Base-by-base conservation (phyloP, 345 rosid genomes). In the Zanthoxylum bungeanum region DNA sequence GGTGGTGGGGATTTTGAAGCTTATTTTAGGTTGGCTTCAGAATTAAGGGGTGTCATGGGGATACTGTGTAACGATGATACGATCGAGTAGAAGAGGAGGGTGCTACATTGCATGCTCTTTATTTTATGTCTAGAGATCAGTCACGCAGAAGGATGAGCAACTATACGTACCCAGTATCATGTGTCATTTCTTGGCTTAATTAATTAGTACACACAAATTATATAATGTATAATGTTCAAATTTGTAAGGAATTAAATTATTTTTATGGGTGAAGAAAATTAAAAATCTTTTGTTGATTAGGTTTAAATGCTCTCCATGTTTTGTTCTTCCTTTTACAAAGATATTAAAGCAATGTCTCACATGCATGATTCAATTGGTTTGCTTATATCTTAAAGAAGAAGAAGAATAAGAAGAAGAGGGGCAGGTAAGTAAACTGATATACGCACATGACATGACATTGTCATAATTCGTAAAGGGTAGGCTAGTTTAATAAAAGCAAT, bases 11-110 rank as follows among this genome's bases (percentile, higher is more conserved):
- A n/a, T n/a, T 68, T 70, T 70, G 83, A 82, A 82, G 83, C 83
- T 80, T 55, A 73, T 82, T 78, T 85, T 80, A 80, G 84, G 73
- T 60, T 80, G 81, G 86, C 86, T 85, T 84, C 84, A 75, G 39
- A n/a, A n/a, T n/a, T n/a, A 61, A 14, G 24, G 49, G 60, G 70
- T 66, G 71, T 56, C 52, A 55, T 40, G n/a, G 67, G 61, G 59
- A 70, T 59, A 44, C 68, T 66, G 52, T 31, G 60, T 61, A 47
- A 47, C n/a, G 64, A 44, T 24, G 49, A 22, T 22, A 10, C 73
- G 61, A 69, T 69, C 68, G 19, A 68, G 55, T 64, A 79, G 76
- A 65, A 62, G 76, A 57, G 44, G 40, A n/a, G n/a, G n/a, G n/a
- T n/a, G 68, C 52, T 37, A 57, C 58, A 31, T 6, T 31, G 68